phyloP scores from a whole-genome alignment of 345 rosid species.

The Viola odorata region DNA sequence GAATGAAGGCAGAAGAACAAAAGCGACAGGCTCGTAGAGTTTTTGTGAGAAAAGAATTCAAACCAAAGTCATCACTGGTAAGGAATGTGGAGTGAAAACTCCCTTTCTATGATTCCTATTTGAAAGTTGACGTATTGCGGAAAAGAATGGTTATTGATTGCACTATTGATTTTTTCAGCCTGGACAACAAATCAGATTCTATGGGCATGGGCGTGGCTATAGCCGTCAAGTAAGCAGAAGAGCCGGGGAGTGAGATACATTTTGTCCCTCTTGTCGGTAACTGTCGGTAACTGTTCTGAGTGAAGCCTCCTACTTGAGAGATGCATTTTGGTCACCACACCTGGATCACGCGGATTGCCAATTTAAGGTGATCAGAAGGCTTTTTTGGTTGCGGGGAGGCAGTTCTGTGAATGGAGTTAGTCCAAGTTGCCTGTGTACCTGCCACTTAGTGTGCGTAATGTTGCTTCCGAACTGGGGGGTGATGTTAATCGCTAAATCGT shows the following conservation, averaged over 20 bases:
- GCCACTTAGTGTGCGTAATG: too few species aligned
- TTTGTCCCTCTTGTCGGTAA: neutral
- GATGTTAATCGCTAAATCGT: too few species aligned
- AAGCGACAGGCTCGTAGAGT: constrained; percentile 46
- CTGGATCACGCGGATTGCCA: too few species aligned
- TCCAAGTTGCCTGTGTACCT: too few species aligned
- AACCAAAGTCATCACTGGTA: constrained; percentile 33
- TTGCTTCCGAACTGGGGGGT: too few species aligned
- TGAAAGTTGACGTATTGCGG: neutral
- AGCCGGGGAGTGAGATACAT: constrained; percentile 6
- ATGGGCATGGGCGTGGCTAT: constrained; percentile 16
- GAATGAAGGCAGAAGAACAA: constrained; percentile 77
- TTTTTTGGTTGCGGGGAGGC: too few species aligned
- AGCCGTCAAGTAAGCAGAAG: constrained; percentile 37
- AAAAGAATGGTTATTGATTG: neutral
- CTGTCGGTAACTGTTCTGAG: neutral
- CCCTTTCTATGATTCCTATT: neutral
- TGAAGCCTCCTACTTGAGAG: neutral
- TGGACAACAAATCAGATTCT: constrained; percentile 26
- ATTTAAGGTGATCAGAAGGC: too few species aligned
- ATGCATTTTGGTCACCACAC: neutral
- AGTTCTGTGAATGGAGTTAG: too few species aligned
- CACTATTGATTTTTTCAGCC: constrained; percentile 30
- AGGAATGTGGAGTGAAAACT: constrained; percentile 7
- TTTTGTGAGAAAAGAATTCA: constrained; percentile 29